Conservation (phyloP, 179 eudicot species). For the Nepenthes alata region DNA sequence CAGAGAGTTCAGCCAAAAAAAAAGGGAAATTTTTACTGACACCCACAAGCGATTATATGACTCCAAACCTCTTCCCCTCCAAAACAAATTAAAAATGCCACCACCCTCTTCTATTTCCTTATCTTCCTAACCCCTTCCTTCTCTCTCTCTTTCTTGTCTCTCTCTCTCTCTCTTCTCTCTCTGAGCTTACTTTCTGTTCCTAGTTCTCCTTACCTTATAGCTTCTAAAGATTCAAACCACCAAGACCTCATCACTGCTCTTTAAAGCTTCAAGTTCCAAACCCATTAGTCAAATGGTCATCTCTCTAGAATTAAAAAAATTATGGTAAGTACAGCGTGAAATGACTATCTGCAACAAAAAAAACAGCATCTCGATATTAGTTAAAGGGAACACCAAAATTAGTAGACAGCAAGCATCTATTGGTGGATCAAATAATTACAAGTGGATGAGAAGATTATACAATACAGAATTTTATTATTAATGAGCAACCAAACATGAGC, state of each 20-base stretch:
- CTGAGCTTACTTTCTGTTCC: constrained; percentile 7
- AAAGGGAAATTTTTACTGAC: constrained; percentile 54
- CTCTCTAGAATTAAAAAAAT: constrained; percentile 2
- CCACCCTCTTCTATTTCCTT: constrained; percentile 3
- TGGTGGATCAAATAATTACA: constrained; percentile 10
- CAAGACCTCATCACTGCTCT: neutral
- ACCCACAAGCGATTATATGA: constrained; percentile 28
- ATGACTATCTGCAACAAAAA: constrained; percentile 40
- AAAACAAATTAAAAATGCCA: constrained; percentile 34
- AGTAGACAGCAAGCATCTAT: constrained; percentile 70
- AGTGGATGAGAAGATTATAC: constrained; percentile 20
- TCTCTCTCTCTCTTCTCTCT: neutral
- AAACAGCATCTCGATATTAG: constrained; percentile 77
- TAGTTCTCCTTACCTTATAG: constrained; percentile 5
- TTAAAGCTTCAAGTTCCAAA: constrained; percentile 30
- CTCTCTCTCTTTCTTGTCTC: neutral
- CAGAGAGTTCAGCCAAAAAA: constrained; percentile 28
- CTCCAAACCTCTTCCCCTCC: constrained; percentile 23
- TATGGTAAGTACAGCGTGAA: constrained; percentile 23
- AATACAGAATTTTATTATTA: neutral
- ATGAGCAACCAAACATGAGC: constrained; percentile 20
- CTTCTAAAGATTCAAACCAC: neutral
- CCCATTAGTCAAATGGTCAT: constrained; percentile 22
- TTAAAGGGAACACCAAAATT: constrained; percentile 45
- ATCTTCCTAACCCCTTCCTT: neutral